Evolutionary conservation across 345 rosid genomes (phyloP).

Genomic region (Aethionema arabicum): DNA sequence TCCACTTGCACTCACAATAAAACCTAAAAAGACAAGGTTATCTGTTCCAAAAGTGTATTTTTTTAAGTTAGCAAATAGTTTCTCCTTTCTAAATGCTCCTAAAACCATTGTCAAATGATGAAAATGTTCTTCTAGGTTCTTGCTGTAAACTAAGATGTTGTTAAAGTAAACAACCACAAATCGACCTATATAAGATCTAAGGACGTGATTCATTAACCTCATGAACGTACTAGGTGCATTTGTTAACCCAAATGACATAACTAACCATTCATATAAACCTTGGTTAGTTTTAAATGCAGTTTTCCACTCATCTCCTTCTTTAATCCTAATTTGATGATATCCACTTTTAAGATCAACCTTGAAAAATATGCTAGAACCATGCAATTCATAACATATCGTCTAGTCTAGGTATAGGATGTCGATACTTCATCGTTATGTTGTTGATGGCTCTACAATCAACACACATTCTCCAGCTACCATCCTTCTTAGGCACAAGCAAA

Average conservation of each 20-base stretch:
- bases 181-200: not conserved
- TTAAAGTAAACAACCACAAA: not conserved
- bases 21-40: not conserved
- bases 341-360: not conserved
- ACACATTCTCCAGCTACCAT: too few relatives aligned
- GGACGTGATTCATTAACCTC: not conserved
- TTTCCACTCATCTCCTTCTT: conserved; percentile 1
- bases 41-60: not conserved
- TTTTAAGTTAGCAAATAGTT: too few relatives aligned
- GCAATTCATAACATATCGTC: not conserved
- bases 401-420: not conserved
- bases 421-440: not conserved
- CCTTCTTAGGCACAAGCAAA: not conserved
- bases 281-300: not conserved
- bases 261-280: not conserved
- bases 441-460: too few relatives aligned
- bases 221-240: not conserved
- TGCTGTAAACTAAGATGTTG: too few relatives aligned
- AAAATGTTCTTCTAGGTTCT: too few relatives aligned
- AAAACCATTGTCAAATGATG: too few relatives aligned
- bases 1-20: too few relatives aligned
- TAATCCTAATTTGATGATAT: not conserved
- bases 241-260: not conserved
- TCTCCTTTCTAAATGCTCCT: too few relatives aligned
- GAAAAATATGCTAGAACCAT: not conserved